phyloP scores from a whole-genome alignment of 306 rosid genomes.

The Cercis canadensis region DNA sequence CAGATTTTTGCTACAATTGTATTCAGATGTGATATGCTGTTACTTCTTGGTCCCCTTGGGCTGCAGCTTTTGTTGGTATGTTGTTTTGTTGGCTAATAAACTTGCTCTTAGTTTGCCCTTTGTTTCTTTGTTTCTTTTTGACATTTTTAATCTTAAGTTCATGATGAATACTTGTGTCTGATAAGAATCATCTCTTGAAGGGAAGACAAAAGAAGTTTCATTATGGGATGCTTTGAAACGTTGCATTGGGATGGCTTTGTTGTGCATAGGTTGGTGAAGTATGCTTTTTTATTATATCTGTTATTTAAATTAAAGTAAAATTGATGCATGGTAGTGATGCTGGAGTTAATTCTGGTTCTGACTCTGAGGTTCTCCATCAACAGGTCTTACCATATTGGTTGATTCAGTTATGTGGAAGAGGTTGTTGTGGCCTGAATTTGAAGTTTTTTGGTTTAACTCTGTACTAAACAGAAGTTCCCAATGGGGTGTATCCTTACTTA shows the following conservation, averaged over 20 bases:
- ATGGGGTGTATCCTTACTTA: conserved; percentile 92
- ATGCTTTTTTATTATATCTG: conserved; percentile 1
- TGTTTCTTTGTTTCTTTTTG: neutral
- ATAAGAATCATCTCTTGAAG: conserved; percentile 44
- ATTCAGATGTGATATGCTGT: conserved; percentile 88
- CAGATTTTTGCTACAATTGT: conserved; percentile 85
- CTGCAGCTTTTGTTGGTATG: conserved; percentile 82
- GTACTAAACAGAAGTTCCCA: conserved; percentile 90
- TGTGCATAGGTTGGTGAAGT: conserved; percentile 73
- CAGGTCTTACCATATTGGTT: conserved; percentile 79
- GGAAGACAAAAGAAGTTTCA: conserved; percentile 79
- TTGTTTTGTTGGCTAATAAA: neutral
- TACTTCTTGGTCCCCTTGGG: conserved; percentile 86
- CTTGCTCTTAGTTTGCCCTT: conserved; percentile 8
- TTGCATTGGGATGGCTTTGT: conserved; percentile 66
- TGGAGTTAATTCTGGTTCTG: conserved; percentile 29
- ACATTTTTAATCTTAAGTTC: conserved; percentile 31
- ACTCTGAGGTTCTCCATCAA: conserved; percentile 38
- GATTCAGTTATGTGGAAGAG: conserved; percentile 94
- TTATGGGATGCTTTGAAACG: conserved; percentile 67
- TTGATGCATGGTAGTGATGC: neutral
- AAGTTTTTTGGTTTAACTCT: conserved; percentile 96
- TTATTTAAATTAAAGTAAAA: conserved; percentile 1
- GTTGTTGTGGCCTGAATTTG: conserved; percentile 94
- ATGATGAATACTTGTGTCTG: conserved; percentile 35